These are phyloP conservation scores for Lathyrus oleraceus DNA, from an alignment of 306 rosid genomes.

Conservation along the genomic window DNA sequence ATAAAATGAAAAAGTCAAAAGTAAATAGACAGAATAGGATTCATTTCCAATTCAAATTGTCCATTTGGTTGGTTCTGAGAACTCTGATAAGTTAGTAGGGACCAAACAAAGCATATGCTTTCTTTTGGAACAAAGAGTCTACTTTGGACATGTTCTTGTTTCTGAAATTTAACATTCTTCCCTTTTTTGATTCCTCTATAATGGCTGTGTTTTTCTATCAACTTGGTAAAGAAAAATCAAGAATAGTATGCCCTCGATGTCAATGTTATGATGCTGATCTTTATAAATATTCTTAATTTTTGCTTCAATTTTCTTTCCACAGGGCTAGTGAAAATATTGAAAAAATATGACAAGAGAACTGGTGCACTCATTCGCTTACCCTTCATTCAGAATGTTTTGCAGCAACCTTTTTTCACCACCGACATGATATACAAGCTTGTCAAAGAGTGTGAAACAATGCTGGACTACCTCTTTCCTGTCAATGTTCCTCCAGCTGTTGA, in stretches of 20 bases:
- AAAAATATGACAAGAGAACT: slow-evolving; percentile 97
- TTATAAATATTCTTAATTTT: slow-evolving; percentile 23
- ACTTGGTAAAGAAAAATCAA: slow-evolving; percentile 11
- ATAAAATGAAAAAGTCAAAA: slow-evolving; percentile 18
- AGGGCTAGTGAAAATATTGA: slow-evolving; percentile 92
- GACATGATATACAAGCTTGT: slow-evolving; percentile 94
- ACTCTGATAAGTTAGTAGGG: slow-evolving; percentile 38
- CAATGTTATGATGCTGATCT: slow-evolving; percentile 22
- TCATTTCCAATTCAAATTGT: slow-evolving; percentile 30
- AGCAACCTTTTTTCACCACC: slow-evolving; percentile 90
- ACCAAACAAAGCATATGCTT: slow-evolving; percentile 27
- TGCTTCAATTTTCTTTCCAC: slow-evolving; percentile 32
- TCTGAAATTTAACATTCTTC: slow-evolving; percentile 21
- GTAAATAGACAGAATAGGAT: slow-evolving; percentile 26
- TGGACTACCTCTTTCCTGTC: slow-evolving; percentile 71
- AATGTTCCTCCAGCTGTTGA: slow-evolving; percentile 46
- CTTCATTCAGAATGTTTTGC: slow-evolving; percentile 91
- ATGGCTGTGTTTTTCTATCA: slow-evolving; percentile 30
- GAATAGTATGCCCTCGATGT: not conserved
- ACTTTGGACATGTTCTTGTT: slow-evolving; percentile 27
- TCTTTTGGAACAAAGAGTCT: slow-evolving; percentile 28
- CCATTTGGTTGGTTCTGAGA: slow-evolving; percentile 35
- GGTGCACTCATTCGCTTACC: slow-evolving; percentile 97
- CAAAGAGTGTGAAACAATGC: slow-evolving; percentile 89
- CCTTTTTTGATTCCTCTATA: slow-evolving; percentile 24